Evolutionary conservation across 805 yeast genomes (phyloP), one percentile per base, ranked within the genome.

Genomic region (Clavispora phyllophila): DNA sequence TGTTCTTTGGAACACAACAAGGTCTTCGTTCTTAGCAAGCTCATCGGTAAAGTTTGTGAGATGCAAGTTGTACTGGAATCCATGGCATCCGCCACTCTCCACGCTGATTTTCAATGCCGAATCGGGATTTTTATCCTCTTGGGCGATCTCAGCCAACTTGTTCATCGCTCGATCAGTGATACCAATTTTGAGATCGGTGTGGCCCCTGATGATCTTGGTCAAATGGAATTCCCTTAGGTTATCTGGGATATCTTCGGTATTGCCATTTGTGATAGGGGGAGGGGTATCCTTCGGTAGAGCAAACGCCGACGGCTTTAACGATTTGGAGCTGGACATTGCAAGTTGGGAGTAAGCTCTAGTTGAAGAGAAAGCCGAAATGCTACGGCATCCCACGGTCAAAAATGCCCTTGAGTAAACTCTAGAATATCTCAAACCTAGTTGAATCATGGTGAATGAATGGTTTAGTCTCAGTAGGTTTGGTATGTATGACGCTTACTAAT

Each of bases 41-140:
- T 69, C 76, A 26, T 62, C 54, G 4, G 46, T 43, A 34, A 67
- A 50, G 45, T 75, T 73, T 4, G 81, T 73, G 36, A 93, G 70
- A 41, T 79, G 75, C 56, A 93, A 68, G 49, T 84, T 76, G 58
- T 93, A 93, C 63, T 93, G 98, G 64, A 87, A 93, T 15, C 99
- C 99, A 62, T 93, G 99, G 61, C 99, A 93, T 1, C 99, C 99
- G 9, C 99, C 99, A 56, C 95, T 84, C 54, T 89, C 96, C 9
- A 93, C 97, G 10, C 73, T 67, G 3, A 91, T 78, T 40, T 84
- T 70, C 15, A 91, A 66, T 0, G 88, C 87, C n/a, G 81, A 55
- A 26, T 79, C 66, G 0, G 79, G 78, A 41, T 82, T 75, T 8
- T 66, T 50, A 43, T 87, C 95, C 9, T 67, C 69, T 6, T 58